Conservation (phyloP, 2,329 filamentous ascomycete species). For the Fusarium hainanense region DNA sequence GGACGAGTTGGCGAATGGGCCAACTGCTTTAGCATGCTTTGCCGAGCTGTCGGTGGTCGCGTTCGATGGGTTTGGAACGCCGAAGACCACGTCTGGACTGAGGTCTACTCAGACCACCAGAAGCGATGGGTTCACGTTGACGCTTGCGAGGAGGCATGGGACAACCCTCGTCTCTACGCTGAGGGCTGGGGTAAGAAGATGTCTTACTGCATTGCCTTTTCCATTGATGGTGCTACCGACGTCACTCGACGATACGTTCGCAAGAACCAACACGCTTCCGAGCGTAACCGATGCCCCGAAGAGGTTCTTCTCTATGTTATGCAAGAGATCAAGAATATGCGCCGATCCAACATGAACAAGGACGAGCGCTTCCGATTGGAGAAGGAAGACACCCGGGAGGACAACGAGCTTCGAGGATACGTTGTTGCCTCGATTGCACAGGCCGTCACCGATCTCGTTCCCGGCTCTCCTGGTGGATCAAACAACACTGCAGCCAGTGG, state of each 20-base stretch:
- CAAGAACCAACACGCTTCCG: slow-evolving; percentile 76
- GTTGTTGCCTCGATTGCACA: slow-evolving; percentile 79
- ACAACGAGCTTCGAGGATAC: slow-evolving; percentile 78
- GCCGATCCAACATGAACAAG: slow-evolving; percentile 86
- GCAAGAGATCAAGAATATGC: slow-evolving; percentile 87
- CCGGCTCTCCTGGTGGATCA: slow-evolving; percentile 53
- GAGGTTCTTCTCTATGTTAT: slow-evolving; percentile 91
- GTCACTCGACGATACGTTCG: slow-evolving; percentile 76
- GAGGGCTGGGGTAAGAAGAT: slow-evolving; percentile 98
- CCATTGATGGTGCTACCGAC: slow-evolving; percentile 81
- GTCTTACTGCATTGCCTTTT: slow-evolving; percentile 97
- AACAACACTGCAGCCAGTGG: slow-evolving; percentile 44
- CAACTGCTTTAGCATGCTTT: slow-evolving; percentile 99
- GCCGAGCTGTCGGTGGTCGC: slow-evolving; percentile 87
- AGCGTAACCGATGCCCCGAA: slow-evolving; percentile 84
- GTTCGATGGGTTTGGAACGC: slow-evolving; percentile 99
- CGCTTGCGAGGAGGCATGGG: slow-evolving; percentile 93
- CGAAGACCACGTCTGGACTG: slow-evolving; percentile 97
- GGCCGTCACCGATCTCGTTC: slow-evolving; percentile 75
- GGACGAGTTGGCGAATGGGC: slow-evolving; percentile 96
- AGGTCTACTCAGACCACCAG: slow-evolving; percentile 94
- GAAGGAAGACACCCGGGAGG: slow-evolving; percentile 81
- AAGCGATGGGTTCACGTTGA: slow-evolving; percentile 98
- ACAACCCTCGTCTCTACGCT: slow-evolving; percentile 90
- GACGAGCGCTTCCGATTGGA: slow-evolving; percentile 84